phyloP scores from a whole-genome alignment of 140 eudicot genomes.

The Erigeron philadelphicus region DNA sequence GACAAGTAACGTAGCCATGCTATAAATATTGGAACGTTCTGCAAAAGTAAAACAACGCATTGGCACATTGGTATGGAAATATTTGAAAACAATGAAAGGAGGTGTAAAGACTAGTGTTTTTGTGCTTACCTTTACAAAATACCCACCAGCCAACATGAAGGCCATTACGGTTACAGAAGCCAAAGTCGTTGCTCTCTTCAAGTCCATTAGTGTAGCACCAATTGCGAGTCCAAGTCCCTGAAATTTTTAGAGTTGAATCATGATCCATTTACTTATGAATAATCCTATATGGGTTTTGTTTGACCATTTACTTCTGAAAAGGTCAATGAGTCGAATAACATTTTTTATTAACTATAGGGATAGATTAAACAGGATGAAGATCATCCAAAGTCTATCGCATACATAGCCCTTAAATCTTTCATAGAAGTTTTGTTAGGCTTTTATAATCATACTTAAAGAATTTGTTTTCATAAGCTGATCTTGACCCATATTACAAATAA shows the following conservation, averaged over 20 bases:
- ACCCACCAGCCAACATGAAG: conserved; percentile 97
- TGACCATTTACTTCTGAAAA: not conserved
- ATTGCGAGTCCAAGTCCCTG: conserved; percentile 91
- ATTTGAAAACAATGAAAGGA: not conserved
- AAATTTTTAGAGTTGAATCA: conserved; percentile 11
- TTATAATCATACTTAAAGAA: not conserved
- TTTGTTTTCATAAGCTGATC: not conserved
- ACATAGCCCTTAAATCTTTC: not conserved
- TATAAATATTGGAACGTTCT: conserved; percentile 86
- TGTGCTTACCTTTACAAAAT: conserved; percentile 65
- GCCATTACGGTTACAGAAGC: conserved; percentile 96
- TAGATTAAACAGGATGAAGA: not conserved
- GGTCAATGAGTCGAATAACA: not conserved
- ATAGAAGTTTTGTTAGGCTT: not conserved
- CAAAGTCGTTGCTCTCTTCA: conserved; percentile 83
- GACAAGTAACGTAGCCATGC: conserved; percentile 91
- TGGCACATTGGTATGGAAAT: not conserved
- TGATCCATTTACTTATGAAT: not conserved
- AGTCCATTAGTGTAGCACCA: conserved; percentile 83
- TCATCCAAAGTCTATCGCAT: not conserved
- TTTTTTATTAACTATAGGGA: not conserved
- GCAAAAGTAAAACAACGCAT: conserved; percentile 25
- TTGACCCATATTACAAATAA: not conserved
- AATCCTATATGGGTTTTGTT: not conserved
- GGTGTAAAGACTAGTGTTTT: not conserved